Base-by-base conservation (phyloP, 371 early-diverging fungal species). In the Lichtheimia ramosa region DNA sequence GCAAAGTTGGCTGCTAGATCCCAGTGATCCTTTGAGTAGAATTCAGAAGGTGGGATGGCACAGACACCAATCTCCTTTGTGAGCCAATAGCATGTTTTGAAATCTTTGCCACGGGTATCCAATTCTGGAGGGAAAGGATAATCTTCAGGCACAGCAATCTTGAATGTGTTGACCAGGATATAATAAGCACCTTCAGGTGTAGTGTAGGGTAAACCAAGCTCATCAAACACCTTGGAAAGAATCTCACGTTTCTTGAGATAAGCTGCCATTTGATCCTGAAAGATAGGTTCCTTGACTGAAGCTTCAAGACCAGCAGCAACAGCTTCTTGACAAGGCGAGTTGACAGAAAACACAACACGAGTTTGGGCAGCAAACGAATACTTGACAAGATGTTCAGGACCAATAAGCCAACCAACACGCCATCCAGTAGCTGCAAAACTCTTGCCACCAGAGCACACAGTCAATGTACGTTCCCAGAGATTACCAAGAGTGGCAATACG, bases 371-470 rank as follows among this genome's bases (percentile, higher is more conserved):
- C 84, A 73, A 95, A 84, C 0, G 89, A 83, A 13, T 92, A 80
- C 34, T 89, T 80, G 54, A 92, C 82, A 43, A 96, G 64, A 18
- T 84, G 77, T 21, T 82, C 84, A 24, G 94, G 92, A 7, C 92
- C 97, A 51, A 96, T 84, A 43, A 90, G 70, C 97, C 97, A 97
- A 48, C 98, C 98, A 20, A 97, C 84, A 62, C 96, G 93, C 98
- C 98, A 97, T 18, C 98, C 98, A 1, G 98, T 97, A 6, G 94
- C 92, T 20, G 96, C 94, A 76, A 96, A 95, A 58, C 91, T 88
- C 71, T 97, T 97, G 53, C 98, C 98, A 34, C 87, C 92, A 23
- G 92, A 91, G n/a, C 96, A 96, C 8, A 96, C 88, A 0, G 96
- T 94, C 41, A 97, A 83, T 0, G 98, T 97, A 48, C 96, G 88